Percentiles rank a stretch among this genome's conserved stretches.
phyloP scores from a whole-genome alignment of 2,329 filamentous ascomycete species.

The Pseudogymnoascus sp. region DNA sequence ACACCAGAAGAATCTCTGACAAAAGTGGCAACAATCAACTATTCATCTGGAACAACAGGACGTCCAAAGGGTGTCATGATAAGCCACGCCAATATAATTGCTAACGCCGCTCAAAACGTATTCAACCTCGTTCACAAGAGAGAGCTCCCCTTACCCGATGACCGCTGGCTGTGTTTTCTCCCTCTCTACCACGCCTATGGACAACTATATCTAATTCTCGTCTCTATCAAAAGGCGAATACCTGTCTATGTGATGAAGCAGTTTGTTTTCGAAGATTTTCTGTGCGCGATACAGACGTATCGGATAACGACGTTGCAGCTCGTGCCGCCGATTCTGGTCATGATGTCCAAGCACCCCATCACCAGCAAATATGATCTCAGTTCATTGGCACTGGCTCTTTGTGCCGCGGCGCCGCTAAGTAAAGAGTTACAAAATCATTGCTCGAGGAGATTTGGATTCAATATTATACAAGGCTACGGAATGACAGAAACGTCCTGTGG shows the following conservation, averaged over 20 bases:
- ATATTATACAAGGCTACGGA: slow-evolving; percentile 47
- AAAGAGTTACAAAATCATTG: slow-evolving; percentile 38
- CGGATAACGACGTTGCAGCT: slow-evolving; percentile 45
- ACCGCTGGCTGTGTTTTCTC: slow-evolving; percentile 50
- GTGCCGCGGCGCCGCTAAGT: slow-evolving; percentile 46
- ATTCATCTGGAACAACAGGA: slow-evolving; percentile 43
- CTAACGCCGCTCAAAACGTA: slow-evolving; percentile 43
- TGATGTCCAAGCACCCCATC: slow-evolving; percentile 49
- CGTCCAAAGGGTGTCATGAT: slow-evolving; percentile 42
- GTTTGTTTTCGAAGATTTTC: slow-evolving; percentile 46
- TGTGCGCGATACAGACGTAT: slow-evolving; percentile 41
- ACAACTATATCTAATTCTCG: slow-evolving; percentile 44
- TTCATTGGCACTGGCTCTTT: slow-evolving; percentile 38
- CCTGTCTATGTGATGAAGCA: slow-evolving; percentile 50
- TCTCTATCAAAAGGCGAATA: slow-evolving; percentile 35
- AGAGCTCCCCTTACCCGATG: slow-evolving; percentile 25
- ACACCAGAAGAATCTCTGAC: slow-evolving; percentile 28
- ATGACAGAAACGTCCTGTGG: slow-evolving; percentile 48
- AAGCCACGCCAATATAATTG: slow-evolving; percentile 40
- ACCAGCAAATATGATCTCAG: slow-evolving; percentile 44
- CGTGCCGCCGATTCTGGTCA: slow-evolving; percentile 51
- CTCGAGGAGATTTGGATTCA: slow-evolving; percentile 33
- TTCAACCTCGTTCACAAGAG: slow-evolving; percentile 34
- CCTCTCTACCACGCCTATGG: slow-evolving; percentile 58
- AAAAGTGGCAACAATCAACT: slow-evolving; percentile 39